Evolutionary conservation across 2,329 filamentous ascomycete genomes (phyloP).

Genomic region (Annulohypoxylon truncatum): DNA sequence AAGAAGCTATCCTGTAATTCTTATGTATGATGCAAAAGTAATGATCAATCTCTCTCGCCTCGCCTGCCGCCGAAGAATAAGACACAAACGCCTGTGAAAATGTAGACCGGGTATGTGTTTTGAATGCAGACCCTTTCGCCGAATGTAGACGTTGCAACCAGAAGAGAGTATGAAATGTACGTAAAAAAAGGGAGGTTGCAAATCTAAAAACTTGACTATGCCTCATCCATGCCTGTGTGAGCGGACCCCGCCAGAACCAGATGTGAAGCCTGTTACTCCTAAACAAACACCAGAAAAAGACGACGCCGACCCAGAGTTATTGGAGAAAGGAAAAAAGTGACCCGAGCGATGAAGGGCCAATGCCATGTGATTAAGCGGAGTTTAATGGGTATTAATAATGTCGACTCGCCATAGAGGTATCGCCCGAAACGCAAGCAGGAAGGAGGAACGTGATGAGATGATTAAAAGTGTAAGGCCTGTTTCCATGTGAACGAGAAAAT

Average conservation of each 20-base stretch:
- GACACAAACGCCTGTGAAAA: constrained; percentile 36
- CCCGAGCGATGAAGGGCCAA: constrained; percentile 20
- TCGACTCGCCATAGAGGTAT: constrained; percentile 19
- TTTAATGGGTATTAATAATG: constrained; percentile 27
- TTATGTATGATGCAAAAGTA: constrained; percentile 26
- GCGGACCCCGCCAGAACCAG: constrained; percentile 20
- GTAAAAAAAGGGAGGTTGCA: constrained; percentile 24
- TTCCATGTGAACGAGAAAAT: constrained; percentile 15
- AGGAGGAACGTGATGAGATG: constrained; percentile 14
- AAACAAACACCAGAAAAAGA: constrained; percentile 36
- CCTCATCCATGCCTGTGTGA: constrained; percentile 29
- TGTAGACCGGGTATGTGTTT: constrained; percentile 38
- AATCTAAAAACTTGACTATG: constrained; percentile 38
- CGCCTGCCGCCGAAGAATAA: constrained; percentile 18
- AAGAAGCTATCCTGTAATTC: constrained; percentile 33
- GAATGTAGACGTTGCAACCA: constrained; percentile 27
- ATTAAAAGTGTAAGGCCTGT: constrained; percentile 27
- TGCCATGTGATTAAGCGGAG: constrained; percentile 35
- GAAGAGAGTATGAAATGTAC: constrained; percentile 12
- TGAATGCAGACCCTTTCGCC: constrained; percentile 38
- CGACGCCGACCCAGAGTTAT: constrained; percentile 36
- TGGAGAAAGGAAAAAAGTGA: constrained; percentile 14
- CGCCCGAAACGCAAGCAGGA: constrained; percentile 21
- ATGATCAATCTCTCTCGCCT: constrained; percentile 36
- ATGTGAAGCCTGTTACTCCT: constrained; percentile 40